phyloP scores from a whole-genome alignment of 2,329 filamentous ascomycete species.

The Fusarium tricinctum region DNA sequence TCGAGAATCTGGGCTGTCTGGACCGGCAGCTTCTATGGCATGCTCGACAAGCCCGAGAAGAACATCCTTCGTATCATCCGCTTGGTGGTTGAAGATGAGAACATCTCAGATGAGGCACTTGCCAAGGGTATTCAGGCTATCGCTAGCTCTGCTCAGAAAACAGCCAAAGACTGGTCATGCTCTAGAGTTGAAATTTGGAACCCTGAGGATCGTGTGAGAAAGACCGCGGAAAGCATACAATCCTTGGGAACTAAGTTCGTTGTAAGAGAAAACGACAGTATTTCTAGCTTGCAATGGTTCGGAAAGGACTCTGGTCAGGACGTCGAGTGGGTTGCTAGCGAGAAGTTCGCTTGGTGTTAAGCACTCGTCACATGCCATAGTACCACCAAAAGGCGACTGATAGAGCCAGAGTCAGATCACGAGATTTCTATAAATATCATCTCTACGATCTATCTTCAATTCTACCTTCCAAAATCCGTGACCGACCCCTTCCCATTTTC shows the following conservation, averaged over 20 bases:
- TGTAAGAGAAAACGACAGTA: constrained; percentile 74
- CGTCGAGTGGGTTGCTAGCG: constrained; percentile 80
- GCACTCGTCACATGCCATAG: background rate
- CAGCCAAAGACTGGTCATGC: constrained; percentile 80
- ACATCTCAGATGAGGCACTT: constrained; percentile 59
- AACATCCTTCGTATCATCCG: constrained; percentile 80
- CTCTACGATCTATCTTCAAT: constrained; percentile 44
- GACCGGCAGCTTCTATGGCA: constrained; percentile 75
- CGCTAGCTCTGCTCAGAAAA: constrained; percentile 74
- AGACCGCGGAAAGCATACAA: constrained; percentile 60
- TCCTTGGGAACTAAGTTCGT: constrained; percentile 66
- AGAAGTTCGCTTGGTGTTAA: constrained; percentile 85
- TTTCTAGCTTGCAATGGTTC: constrained; percentile 81
- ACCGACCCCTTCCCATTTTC: constrained; percentile 39
- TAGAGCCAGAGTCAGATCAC: constrained; percentile 25
- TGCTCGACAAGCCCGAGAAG: constrained; percentile 65
- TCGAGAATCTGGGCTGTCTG: constrained; percentile 81
- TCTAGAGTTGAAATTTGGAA: constrained; percentile 86
- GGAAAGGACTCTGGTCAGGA: constrained; percentile 65
- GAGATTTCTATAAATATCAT: constrained; percentile 33
- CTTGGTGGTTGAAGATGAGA: constrained; percentile 73
- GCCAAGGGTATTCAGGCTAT: constrained; percentile 71
- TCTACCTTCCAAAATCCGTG: constrained; percentile 40
- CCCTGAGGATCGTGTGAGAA: constrained; percentile 69
- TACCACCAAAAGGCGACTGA: background rate